These are phyloP conservation scores for Starmerella cellae DNA, from an alignment of 805 yeast species.

Conservation along the genomic window DNA sequence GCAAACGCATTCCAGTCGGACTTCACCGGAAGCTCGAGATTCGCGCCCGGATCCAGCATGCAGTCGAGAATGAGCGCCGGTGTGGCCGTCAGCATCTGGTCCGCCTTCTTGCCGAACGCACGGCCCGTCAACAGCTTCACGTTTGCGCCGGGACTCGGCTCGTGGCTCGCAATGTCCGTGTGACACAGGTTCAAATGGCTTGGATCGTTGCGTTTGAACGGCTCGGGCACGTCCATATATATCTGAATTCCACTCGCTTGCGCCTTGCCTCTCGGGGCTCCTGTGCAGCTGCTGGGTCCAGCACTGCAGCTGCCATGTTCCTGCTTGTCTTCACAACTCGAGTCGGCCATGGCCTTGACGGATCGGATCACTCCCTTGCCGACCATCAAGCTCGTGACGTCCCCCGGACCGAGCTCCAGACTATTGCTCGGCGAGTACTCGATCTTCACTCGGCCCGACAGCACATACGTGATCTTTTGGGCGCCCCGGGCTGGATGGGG, in stretches of 20 bases:
- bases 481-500: conserved; percentile 21
- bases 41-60: conserved; percentile 12
- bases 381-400: conserved; percentile 19
- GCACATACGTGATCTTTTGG: conserved; percentile 15
- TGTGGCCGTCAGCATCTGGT: conserved; percentile 16
- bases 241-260: conserved; percentile 14
- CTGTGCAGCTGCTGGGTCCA: background rate
- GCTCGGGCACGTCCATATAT: conserved; percentile 20
- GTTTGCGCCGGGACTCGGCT: conserved; percentile 9
- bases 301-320: background rate
- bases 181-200: conserved; percentile 15
- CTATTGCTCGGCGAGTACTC: conserved; percentile 17
- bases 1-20: conserved; percentile 25
- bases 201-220: conserved; percentile 18
- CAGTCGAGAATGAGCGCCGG: conserved; percentile 16
- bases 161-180: conserved; percentile 4
- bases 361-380: conserved; percentile 19
- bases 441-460: conserved; percentile 12
- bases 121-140: conserved; percentile 16
- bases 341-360: conserved; percentile 4
- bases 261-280: background rate
- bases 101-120: conserved; percentile 14
- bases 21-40: conserved; percentile 16
- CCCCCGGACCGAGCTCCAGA: conserved; percentile 17
- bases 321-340: background rate